Evolutionary conservation across 352 stramenopile genomes (phyloP).

Genomic region (Globisporangium mamillatum): DNA sequence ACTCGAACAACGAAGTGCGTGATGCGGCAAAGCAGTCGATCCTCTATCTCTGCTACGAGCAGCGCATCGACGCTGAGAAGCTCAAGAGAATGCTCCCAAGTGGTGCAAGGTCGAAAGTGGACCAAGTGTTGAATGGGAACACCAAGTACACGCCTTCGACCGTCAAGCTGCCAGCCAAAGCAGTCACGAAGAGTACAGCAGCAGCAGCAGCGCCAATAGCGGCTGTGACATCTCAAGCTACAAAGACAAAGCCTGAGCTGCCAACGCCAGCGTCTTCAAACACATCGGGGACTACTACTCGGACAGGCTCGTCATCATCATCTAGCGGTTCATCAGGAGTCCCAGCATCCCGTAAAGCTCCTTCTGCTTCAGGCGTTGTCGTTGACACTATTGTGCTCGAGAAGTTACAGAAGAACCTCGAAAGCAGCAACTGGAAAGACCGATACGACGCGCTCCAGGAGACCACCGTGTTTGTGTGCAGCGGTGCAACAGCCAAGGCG

Average conservation of each 20-base stretch:
- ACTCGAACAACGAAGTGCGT: slow-evolving; percentile 77
- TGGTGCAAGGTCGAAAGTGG: slow-evolving; percentile 41
- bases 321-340: neutral
- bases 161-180: slow-evolving; percentile 7
- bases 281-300: neutral
- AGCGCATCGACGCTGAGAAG: slow-evolving; percentile 34
- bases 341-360: neutral
- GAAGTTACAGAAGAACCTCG: slow-evolving; percentile 43
- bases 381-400: slow-evolving; percentile 42
- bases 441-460: slow-evolving; percentile 60
- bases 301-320: neutral
- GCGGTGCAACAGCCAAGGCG: neutral
- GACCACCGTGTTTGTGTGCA: slow-evolving; percentile 34
- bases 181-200: slow-evolving; percentile 3
- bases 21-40: slow-evolving; percentile 62
- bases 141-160: slow-evolving; percentile 23
- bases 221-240: neutral
- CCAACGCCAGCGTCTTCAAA: neutral
- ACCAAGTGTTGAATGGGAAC: slow-evolving; percentile 38
- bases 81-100: slow-evolving; percentile 58
- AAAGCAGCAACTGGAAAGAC: slow-evolving; percentile 81
- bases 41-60: slow-evolving; percentile 40
- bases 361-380: neutral
- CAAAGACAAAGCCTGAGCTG: neutral
- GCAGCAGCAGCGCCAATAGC: neutral